These are phyloP conservation scores for Biscogniauxia mediterranea DNA, from an alignment of 2,329 filamentous ascomycete genomes.

Conservation along the genomic window DNA sequence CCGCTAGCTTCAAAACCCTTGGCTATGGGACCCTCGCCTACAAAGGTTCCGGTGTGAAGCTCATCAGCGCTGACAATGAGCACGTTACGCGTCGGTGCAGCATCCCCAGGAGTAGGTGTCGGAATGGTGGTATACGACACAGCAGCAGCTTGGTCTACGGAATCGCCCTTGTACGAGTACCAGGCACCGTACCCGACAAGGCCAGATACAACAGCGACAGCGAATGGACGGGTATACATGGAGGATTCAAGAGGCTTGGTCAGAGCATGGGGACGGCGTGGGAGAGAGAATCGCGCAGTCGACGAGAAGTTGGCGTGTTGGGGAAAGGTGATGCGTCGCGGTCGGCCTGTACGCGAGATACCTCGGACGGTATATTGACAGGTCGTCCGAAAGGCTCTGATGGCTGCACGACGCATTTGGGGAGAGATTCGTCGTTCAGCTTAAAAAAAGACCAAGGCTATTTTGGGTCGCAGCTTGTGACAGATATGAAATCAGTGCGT, in stretches of 20 bases:
- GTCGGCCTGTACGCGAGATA: constrained; percentile 49
- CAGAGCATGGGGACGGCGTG: constrained; percentile 37
- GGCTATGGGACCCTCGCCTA: constrained; percentile 80
- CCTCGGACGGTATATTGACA: constrained; percentile 63
- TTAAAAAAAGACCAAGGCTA: not conserved
- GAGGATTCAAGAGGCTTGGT: constrained; percentile 59
- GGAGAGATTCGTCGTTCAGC: constrained; percentile 4
- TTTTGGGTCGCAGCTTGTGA: not conserved
- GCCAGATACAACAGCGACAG: constrained; percentile 65
- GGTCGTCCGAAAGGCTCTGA: constrained; percentile 66
- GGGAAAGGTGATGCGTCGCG: constrained; percentile 38
- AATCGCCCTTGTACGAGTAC: constrained; percentile 62
- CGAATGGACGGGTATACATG: constrained; percentile 72
- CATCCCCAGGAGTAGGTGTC: constrained; percentile 35
- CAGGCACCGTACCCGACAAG: constrained; percentile 75
- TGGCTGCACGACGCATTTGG: constrained; percentile 72
- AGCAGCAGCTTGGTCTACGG: constrained; percentile 35
- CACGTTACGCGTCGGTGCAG: constrained; percentile 60
- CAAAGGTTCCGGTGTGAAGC: constrained; percentile 82
- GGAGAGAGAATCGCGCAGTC: constrained; percentile 42
- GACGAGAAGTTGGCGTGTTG: constrained; percentile 22
- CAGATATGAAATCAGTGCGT: not conserved
- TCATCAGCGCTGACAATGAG: constrained; percentile 88
- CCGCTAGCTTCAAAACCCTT: constrained; percentile 86
- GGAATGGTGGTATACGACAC: constrained; percentile 41